Percentiles rank a stretch among this genome's conserved stretches.
Conservation (phyloP, 129 eudicot species). For the Lactuca sativa region DNA sequence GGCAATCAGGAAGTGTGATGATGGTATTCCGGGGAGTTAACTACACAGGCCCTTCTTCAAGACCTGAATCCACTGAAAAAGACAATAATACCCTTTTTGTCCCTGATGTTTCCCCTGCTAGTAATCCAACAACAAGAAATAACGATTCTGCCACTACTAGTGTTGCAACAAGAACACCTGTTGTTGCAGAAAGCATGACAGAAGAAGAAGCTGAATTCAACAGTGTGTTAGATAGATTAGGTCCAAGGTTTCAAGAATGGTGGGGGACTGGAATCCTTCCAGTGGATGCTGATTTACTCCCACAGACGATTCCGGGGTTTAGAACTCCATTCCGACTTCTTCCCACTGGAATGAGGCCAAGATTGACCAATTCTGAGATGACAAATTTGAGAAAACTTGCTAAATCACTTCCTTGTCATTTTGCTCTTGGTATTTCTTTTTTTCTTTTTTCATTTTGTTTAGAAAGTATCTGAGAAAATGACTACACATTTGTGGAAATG, state of each 20-base stretch:
- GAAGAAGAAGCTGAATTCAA: slow-evolving; percentile 73
- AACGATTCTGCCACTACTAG: slow-evolving; percentile 23
- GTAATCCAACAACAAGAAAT: slow-evolving; percentile 26
- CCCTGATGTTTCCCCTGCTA: slow-evolving; percentile 62
- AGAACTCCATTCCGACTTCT: slow-evolving; percentile 88
- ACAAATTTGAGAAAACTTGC: slow-evolving; percentile 84
- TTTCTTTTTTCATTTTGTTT: too few relatives aligned
- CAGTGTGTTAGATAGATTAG: slow-evolving; percentile 76
- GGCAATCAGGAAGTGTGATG: slow-evolving; percentile 99
- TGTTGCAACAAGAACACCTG: slow-evolving; percentile 31
- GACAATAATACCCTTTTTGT: slow-evolving; percentile 52
- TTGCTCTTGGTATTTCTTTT: slow-evolving; percentile 77
- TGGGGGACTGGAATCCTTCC: slow-evolving; percentile 99
- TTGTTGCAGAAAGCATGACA: slow-evolving; percentile 46
- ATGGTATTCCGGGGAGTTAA: slow-evolving; percentile 84
- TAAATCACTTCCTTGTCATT: slow-evolving; percentile 94
- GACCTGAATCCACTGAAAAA: slow-evolving; percentile 39
- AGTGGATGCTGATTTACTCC: slow-evolving; percentile 92
- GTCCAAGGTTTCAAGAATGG: slow-evolving; percentile 96
- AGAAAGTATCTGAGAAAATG: not conserved
- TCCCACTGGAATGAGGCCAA: slow-evolving; percentile 86
- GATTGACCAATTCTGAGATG: slow-evolving; percentile 86
- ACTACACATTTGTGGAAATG: not conserved
- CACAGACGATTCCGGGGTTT: slow-evolving; percentile 80
- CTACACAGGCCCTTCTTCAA: slow-evolving; percentile 72